Conservation (phyloP, 2,329 filamentous ascomycete species). For the Fusarium armeniacum region DNA sequence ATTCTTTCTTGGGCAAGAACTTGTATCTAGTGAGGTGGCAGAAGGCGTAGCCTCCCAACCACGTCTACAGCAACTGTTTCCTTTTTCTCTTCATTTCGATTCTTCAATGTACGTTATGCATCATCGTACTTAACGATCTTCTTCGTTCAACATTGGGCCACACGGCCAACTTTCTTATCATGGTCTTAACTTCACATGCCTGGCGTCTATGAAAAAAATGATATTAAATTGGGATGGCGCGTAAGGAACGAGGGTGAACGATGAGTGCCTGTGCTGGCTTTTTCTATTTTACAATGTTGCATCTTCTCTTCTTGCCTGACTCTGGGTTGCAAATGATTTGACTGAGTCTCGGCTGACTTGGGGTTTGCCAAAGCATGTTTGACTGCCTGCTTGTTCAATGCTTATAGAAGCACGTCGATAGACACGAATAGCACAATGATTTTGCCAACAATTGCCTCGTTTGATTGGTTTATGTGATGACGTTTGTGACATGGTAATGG, state of each 20-base stretch:
- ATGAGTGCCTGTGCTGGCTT: slow-evolving; percentile 35
- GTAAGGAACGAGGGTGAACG: slow-evolving; percentile 37
- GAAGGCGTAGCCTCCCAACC: slow-evolving; percentile 28
- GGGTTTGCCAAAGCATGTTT: slow-evolving; percentile 44
- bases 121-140: slow-evolving; percentile 54
- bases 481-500: background rate
- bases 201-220: slow-evolving; percentile 49
- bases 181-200: slow-evolving; percentile 42
- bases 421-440: slow-evolving; percentile 40
- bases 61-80: slow-evolving; percentile 40
- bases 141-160: slow-evolving; percentile 47
- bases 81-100: slow-evolving; percentile 51
- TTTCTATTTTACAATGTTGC: slow-evolving; percentile 31
- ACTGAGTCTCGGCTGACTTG: slow-evolving; percentile 34
- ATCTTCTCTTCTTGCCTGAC: slow-evolving; percentile 47
- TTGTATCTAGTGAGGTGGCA: slow-evolving; percentile 34
- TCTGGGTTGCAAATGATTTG: background rate
- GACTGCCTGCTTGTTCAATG: slow-evolving; percentile 28
- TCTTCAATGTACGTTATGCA: slow-evolving; percentile 56
- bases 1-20: slow-evolving; percentile 36
- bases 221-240: slow-evolving; percentile 45
- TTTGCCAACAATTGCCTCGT: slow-evolving; percentile 2
- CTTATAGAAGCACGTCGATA: slow-evolving; percentile 41
- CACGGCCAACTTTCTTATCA: slow-evolving; percentile 43
- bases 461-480: slow-evolving; percentile 1